Base-by-base conservation (phyloP, 441 rosid genomes). In the Croton laevigatus region DNA sequence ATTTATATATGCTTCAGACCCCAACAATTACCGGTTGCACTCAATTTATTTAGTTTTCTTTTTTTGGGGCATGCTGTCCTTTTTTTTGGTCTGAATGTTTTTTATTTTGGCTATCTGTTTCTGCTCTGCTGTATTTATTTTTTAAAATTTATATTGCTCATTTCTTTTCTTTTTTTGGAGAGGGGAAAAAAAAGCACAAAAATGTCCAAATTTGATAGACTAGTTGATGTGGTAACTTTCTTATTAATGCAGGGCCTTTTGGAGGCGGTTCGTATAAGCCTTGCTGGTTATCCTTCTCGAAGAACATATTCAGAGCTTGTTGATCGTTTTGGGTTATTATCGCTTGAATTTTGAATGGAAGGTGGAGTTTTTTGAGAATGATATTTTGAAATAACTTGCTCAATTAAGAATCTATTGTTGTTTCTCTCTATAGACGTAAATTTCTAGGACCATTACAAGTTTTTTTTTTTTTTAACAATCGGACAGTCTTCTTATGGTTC, bases 211-310 rank as follows among this genome's bases (percentile, higher is more conserved):
- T 62, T 59, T 2, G 32, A 27, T 38, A 51, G 36, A 20, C 13
- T 22, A 49, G 40, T 27, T 27, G 27, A n/a, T 40, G 8, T 14
- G 52, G 42, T 61, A 23, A 44, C 64, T 65, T 65, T 71, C 42
- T 51, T 7, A 65, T 76, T 72, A 75, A 68, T 68, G 27, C 83
- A 96, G 98, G 99, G 98, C 81, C 98, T 96, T 75, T 66, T 96
- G 75, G 99, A 93, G 87, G 99, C 99, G 72, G 96, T 96, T 82
- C 94, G 98, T 73, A 96, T 96, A 71, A 91, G 99, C 85, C 83
- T 96, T 73, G 99, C 99, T 38, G 98, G 97, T 78, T 96, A 96
- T 85, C 98, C 99, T 49, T 87, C 99, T 52, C 88, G 97, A 83
- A 87, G 94, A 83, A 79, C 86, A 59, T 93, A 85, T 78, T 79